These are phyloP conservation scores for Gelatoporia subvermispora DNA, from an alignment of 768 basidiomycete genomes.

Conservation along the genomic window DNA sequence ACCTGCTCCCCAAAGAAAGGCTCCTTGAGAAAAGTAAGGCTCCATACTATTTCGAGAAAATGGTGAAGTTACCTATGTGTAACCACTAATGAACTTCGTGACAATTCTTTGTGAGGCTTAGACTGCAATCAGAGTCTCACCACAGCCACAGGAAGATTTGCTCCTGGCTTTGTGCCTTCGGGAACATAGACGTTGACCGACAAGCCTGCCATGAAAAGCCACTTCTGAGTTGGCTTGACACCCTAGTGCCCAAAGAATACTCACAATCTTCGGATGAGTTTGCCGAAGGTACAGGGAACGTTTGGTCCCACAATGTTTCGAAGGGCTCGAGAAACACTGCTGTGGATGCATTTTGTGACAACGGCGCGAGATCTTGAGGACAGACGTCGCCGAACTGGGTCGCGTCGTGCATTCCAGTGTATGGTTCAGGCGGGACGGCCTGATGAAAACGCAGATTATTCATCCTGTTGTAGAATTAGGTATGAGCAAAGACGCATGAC, in stretches of 20 bases:
- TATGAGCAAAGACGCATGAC: too few species aligned
- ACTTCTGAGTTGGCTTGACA: too few species aligned
- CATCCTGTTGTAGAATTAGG: constrained; percentile 1
- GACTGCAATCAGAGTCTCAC: too few species aligned
- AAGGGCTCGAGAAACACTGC: neutral
- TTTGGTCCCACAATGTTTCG: neutral
- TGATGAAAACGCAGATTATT: constrained; percentile 17
- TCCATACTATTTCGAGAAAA: too few species aligned
- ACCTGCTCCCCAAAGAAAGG: too few species aligned
- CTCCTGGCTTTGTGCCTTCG: too few species aligned
- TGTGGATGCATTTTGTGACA: neutral
- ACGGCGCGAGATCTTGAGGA: constrained; percentile 8
- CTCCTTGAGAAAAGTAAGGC: too few species aligned
- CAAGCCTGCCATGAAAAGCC: too few species aligned
- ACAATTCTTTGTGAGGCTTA: too few species aligned
- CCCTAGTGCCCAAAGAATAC: neutral
- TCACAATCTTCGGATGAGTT: constrained; percentile 10
- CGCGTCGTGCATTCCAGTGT: constrained; percentile 11
- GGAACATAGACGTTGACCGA: neutral
- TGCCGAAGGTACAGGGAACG: neutral
- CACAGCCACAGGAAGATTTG: too few species aligned
- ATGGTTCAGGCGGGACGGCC: constrained; percentile 5
- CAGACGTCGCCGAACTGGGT: constrained; percentile 15
- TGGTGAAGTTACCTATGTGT: too few species aligned
- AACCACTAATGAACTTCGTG: too few species aligned